Conservation (phyloP, 2,329 filamentous ascomycete genomes). For the Microcyclosporella mali region DNA sequence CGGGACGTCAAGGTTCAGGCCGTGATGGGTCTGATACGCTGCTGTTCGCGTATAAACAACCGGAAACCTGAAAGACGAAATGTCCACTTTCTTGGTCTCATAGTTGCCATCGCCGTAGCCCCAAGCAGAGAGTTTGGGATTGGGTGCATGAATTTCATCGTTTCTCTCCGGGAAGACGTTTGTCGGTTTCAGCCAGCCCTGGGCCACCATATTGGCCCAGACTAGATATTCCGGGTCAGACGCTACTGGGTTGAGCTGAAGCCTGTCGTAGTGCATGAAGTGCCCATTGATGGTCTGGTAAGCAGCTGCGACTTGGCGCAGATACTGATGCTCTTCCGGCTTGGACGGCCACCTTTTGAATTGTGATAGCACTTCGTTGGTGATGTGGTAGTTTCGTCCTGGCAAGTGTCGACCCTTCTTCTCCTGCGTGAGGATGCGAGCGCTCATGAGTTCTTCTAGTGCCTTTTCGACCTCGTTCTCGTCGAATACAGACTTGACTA, state of each 20-base stretch:
- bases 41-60: constrained; percentile 55
- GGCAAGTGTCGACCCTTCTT: constrained; percentile 53
- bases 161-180: constrained; percentile 57
- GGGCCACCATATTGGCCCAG: constrained; percentile 58
- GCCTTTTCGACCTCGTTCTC: constrained; percentile 38
- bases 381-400: constrained; percentile 58
- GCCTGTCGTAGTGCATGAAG: constrained; percentile 31
- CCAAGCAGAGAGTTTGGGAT: constrained; percentile 49
- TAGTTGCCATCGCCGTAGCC: constrained; percentile 68
- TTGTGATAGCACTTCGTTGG: constrained; percentile 51
- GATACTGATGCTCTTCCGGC: constrained; percentile 21
- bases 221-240: constrained; percentile 62
- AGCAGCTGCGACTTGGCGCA: constrained; percentile 23
- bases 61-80: constrained; percentile 58
- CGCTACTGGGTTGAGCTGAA: constrained; percentile 51
- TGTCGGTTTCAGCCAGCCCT: constrained; percentile 51
- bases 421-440: constrained; percentile 54
- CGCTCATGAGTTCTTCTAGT: constrained; percentile 50
- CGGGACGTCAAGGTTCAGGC: constrained; percentile 41
- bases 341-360: constrained; percentile 51
- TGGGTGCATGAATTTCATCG: constrained; percentile 36
- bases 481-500: constrained; percentile 32
- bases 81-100: constrained; percentile 62
- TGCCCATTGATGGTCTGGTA: constrained; percentile 24
- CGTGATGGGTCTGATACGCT: constrained; percentile 52